phyloP scores from a whole-genome alignment of 176 grass and related monocot species.

The Areca catechu region DNA sequence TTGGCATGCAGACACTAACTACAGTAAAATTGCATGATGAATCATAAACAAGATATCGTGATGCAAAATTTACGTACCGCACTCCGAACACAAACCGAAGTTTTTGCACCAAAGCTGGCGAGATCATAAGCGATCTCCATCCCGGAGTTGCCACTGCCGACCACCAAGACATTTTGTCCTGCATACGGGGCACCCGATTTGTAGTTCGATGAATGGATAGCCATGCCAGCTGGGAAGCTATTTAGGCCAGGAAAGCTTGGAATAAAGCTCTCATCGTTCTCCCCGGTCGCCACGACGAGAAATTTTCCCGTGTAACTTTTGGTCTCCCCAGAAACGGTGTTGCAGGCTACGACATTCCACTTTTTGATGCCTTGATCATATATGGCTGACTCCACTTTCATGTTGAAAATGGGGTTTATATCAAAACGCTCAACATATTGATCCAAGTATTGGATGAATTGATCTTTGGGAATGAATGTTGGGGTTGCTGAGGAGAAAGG shows the following conservation, averaged over 20 bases:
- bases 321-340: conserved; percentile 2
- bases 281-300: conserved; percentile 52
- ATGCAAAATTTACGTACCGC: conserved; percentile 20
- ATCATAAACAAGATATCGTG: neutral
- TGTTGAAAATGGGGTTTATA: conserved; percentile 14
- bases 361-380: conserved; percentile 15
- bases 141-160: conserved; percentile 63
- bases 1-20: too few species aligned
- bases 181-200: conserved; percentile 22
- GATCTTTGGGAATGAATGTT: conserved; percentile 32
- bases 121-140: conserved; percentile 80
- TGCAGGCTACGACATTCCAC: conserved; percentile 27
- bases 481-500: conserved; percentile 16
- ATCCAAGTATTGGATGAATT: conserved; percentile 51
- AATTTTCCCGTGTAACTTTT: conserved; percentile 28
- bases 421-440: conserved; percentile 29
- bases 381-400: conserved; percentile 25
- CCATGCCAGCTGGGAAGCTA: conserved; percentile 36
- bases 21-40: neutral
- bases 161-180: conserved; percentile 36
- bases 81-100: conserved; percentile 36
- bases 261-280: conserved; percentile 32
- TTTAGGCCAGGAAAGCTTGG: conserved; percentile 28
- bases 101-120: conserved; percentile 25
- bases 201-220: conserved; percentile 44